These are phyloP conservation scores for Geranium brycei DNA, from an alignment of 345 rosid genomes.

Conservation along the genomic window DNA sequence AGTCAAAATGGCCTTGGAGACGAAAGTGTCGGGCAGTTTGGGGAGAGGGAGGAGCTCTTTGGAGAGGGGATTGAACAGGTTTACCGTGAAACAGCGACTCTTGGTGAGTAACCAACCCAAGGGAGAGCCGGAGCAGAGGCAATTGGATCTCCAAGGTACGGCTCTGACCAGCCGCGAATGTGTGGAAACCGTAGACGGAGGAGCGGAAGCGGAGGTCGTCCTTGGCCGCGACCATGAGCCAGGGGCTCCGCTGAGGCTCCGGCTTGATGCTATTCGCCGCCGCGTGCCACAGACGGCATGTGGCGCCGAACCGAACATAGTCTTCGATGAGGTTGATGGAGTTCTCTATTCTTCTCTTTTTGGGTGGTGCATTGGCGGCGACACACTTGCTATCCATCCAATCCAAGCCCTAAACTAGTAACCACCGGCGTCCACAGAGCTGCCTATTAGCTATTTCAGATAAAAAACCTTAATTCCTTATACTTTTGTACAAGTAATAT, in stretches of 20 bases:
- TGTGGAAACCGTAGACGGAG: background rate
- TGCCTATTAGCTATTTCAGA: no score
- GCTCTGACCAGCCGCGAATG: background rate
- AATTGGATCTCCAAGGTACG: background rate
- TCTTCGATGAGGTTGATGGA: background rate
- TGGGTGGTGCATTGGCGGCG: background rate
- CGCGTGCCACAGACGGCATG: background rate
- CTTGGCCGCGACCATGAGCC: background rate
- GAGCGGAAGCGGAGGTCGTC: background rate
- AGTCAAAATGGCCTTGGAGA: background rate
- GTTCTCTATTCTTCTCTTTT: background rate
- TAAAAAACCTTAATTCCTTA: no score
- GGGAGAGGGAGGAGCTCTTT: background rate
- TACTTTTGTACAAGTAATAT: no score
- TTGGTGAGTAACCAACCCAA: background rate
- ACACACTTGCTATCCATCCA: background rate
- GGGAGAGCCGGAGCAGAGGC: background rate
- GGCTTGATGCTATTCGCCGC: background rate
- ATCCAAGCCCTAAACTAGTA: no score
- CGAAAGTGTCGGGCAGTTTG: background rate
- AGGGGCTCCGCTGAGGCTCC: background rate
- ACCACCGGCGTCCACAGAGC: no score
- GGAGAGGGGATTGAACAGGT: background rate
- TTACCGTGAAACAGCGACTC: background rate
- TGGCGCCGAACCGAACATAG: background rate